A percentile compares a stretch with the other conserved stretches of the same genome.
Evolutionary conservation across 2,329 filamentous ascomycete genomes (phyloP).

Genomic region (Xenoacremonium recifei): DNA sequence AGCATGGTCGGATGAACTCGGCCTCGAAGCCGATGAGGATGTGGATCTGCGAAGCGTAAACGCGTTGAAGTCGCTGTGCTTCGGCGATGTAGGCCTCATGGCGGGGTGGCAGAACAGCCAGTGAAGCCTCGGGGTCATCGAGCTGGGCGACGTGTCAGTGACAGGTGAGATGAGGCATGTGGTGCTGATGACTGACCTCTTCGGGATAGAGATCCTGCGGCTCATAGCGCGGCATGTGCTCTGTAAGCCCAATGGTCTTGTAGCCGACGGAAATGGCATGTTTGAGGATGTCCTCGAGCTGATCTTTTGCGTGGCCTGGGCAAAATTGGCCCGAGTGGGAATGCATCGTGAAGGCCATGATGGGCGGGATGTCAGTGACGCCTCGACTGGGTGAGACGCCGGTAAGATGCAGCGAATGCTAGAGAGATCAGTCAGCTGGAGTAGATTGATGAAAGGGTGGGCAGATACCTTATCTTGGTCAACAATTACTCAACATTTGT

Average conservation of each 20-base stretch:
- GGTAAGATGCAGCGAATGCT: too few species aligned
- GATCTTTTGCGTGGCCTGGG: conserved; percentile 80
- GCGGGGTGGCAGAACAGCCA: conserved; percentile 49
- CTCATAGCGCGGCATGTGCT: conserved; percentile 86
- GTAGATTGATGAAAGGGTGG: too few species aligned
- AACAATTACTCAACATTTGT: too few species aligned
- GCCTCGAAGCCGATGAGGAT: conserved; percentile 89
- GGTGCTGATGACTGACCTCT: conserved; percentile 54
- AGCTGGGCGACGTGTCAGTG: conserved; percentile 34
- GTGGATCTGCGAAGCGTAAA: conserved; percentile 69
- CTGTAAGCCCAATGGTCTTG: conserved; percentile 81
- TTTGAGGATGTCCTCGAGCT: conserved; percentile 79
- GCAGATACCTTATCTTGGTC: too few species aligned
- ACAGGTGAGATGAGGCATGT: neutral
- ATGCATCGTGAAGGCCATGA: conserved; percentile 96
- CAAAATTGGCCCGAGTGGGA: conserved; percentile 98
- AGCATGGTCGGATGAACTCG: conserved; percentile 81
- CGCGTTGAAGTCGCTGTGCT: conserved; percentile 67
- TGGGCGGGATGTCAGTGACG: too few species aligned
- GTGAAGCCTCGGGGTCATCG: conserved; percentile 46
- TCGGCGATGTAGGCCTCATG: conserved; percentile 75
- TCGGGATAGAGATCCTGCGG: conserved; percentile 84
- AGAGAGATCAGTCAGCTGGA: too few species aligned
- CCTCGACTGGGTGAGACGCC: too few species aligned
- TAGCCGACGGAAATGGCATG: conserved; percentile 77